Evolutionary conservation across 768 basidiomycete genomes (phyloP), one percentile per base, ranked within the genome.

Genomic region (Dioszegia aurantiaca): DNA sequence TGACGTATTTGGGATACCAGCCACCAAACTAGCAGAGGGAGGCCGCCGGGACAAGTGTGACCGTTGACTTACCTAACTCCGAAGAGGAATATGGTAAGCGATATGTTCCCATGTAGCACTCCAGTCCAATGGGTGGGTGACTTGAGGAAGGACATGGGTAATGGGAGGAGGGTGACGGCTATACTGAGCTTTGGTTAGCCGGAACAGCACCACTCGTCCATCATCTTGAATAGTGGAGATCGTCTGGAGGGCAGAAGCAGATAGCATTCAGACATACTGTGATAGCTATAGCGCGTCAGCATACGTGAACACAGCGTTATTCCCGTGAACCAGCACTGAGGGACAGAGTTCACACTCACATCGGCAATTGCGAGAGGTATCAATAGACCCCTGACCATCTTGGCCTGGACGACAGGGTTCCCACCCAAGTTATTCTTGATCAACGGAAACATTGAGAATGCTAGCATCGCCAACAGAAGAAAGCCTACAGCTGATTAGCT

Each of bases 341-440:
- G 33, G 14, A 33, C 33, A 23, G 27, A n/a, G 42, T 5, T 11
- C 26, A 23, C 8, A 19, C 37, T 46, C 33, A 46, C 49, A 61
- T 75, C 72, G 19, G 62, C 69, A 39, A 74, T 65, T 12, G 74
- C 68, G 11, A 77, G 67, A 1, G 71, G 74, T n/a, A 74, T 41
- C 24, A 77, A 51, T 21, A 73, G 44, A 19, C 64, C 69, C 48
- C 64, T 65, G 19, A 75, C 63, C 30, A 77, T 45, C 55, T 65
- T 73, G 42, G 69, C 68, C 52, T 67, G 65, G 6, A 68, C 37
- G 21, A 40, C 65, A 3, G 69, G 66, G 27, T 55, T 55, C 19
- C 36, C 23, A 26, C 36, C 51, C 28, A 51, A 48, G 41, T 62
- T 45, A 27, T 68, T 60, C 24, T 64, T 61, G 44, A 64, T 57